Evolutionary conservation across 345 rosid genomes (phyloP).

Genomic region (Punica granatum): DNA sequence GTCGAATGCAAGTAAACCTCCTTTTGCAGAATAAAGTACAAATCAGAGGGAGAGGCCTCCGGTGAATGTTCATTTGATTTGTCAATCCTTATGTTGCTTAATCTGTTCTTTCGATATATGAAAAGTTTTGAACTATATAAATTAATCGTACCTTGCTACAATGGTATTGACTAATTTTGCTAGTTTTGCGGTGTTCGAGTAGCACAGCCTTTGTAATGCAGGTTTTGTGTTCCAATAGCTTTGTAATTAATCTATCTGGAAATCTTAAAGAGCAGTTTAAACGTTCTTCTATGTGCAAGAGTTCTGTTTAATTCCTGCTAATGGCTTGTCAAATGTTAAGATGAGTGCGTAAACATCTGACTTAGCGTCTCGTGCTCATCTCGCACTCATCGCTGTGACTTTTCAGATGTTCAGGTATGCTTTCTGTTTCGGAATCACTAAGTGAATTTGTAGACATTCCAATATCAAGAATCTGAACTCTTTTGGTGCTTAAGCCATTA

Average conservation of each 20-base stretch:
- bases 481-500: too few species aligned
- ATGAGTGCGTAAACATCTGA: too few species aligned
- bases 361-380: too few species aligned
- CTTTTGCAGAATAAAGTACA: constrained; percentile 14
- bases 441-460: too few species aligned
- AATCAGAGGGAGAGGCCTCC: constrained; percentile 16
- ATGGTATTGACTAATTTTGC: background rate
- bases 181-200: background rate
- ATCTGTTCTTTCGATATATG: background rate
- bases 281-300: too few species aligned
- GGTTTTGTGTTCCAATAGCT: background rate
- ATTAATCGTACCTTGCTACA: background rate
- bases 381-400: background rate
- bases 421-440: too few species aligned
- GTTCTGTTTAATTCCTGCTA: too few species aligned
- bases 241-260: too few species aligned
- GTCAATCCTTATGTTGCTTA: background rate
- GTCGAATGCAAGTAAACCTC: constrained; percentile 55
- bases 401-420: background rate
- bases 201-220: background rate
- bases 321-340: background rate
- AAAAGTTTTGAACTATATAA: background rate
- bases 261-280: too few species aligned
- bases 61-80: background rate
- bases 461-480: too few species aligned